These are phyloP conservation scores for Astrothelium macrocarpum DNA, from an alignment of 495 filamentous ascomycete genomes.

Conservation along the genomic window DNA sequence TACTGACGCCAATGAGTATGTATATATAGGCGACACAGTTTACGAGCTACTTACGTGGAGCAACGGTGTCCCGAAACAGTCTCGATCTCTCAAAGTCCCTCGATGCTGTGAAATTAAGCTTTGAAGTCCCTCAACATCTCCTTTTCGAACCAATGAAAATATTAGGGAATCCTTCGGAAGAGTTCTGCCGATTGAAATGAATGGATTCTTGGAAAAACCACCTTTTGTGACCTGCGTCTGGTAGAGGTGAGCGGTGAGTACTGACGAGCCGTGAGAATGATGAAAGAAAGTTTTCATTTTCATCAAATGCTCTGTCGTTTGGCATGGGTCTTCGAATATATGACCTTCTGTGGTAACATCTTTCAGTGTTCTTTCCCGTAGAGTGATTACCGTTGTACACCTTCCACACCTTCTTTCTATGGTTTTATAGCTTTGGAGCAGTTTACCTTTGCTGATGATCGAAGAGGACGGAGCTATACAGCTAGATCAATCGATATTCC, in stretches of 20 bases:
- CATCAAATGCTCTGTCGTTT: neutral
- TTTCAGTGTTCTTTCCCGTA: neutral
- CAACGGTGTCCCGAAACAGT: neutral
- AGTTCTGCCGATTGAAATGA: neutral
- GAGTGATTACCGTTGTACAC: neutral
- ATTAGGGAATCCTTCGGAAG: neutral
- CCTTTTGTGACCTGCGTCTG: neutral
- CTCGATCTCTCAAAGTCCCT: neutral
- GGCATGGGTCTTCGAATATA: neutral
- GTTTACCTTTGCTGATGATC: neutral
- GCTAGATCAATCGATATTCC: neutral
- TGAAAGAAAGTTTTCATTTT: neutral
- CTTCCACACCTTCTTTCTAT: neutral
- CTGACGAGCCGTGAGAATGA: neutral
- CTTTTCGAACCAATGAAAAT: neutral
- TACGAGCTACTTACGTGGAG: neutral
- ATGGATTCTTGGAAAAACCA: neutral
- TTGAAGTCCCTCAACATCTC: neutral
- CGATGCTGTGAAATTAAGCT: neutral
- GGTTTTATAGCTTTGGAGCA: neutral
- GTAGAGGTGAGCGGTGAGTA: neutral
- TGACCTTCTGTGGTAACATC: neutral
- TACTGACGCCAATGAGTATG: neutral
- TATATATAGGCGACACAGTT: neutral
- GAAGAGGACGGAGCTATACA: neutral